Evolutionary conservation across 2,329 filamentous ascomycete species (phyloP).

Genomic region (Colletotrichum echinochloae): DNA sequence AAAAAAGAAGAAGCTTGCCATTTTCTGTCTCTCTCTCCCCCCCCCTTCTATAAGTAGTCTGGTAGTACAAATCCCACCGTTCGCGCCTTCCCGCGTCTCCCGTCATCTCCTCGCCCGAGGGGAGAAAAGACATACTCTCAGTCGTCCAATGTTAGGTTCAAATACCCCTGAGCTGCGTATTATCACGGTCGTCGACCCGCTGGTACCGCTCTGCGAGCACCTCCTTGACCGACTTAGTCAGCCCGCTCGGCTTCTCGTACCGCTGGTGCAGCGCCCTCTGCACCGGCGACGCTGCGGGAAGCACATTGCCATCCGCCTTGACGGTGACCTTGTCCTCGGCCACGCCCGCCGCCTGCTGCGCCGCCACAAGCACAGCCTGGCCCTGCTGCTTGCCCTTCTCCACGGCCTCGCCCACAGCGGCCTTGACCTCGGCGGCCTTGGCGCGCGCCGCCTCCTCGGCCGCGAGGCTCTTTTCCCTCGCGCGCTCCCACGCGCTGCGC

Average conservation of each 20-base stretch:
- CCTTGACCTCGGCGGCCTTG: conserved; percentile 37
- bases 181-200: conserved; percentile 60
- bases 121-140: not conserved
- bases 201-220: conserved; percentile 67
- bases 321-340: conserved; percentile 45
- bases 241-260: conserved; percentile 57
- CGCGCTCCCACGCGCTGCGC: conserved; percentile 42
- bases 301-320: conserved; percentile 56
- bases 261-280: conserved; percentile 65
- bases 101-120: not conserved
- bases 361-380: conserved; percentile 44
- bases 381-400: conserved; percentile 38
- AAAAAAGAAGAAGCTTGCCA: conserved; percentile 30
- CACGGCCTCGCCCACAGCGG: conserved; percentile 29
- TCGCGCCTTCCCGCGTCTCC: conserved; percentile 9
- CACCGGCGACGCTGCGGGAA: conserved; percentile 55
- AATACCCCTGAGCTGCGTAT: conserved; percentile 56
- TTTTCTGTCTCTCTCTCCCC: not conserved
- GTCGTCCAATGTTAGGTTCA: not conserved
- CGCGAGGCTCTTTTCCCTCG: conserved; percentile 41
- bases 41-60: conserved; percentile 33
- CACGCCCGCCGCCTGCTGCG: conserved; percentile 46
- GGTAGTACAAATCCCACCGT: conserved; percentile 34
- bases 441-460: conserved; percentile 35
- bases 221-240: conserved; percentile 64